Evolutionary conservation across 371 early-diverging fungal species (phyloP).

Genomic region (Syncephalastrum racemosum): DNA sequence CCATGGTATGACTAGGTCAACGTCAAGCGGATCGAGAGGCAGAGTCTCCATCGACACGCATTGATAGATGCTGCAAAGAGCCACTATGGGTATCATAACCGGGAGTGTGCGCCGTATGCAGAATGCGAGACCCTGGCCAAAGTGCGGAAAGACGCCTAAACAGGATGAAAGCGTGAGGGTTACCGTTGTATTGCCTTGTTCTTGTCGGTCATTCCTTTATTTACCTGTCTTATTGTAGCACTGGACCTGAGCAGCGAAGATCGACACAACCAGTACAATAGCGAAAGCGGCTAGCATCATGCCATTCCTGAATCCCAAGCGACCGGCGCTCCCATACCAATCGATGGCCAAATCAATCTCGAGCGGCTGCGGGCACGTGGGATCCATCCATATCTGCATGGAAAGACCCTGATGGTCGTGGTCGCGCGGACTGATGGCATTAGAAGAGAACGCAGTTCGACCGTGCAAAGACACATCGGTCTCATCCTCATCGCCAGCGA

Average conservation of each 20-base stretch:
- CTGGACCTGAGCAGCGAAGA: constrained; percentile 61
- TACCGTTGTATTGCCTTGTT: background rate
- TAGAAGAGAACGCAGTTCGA: constrained; percentile 60
- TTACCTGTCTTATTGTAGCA: constrained; percentile 58
- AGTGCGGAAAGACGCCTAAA: constrained; percentile 45
- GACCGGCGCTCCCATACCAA: constrained; percentile 75
- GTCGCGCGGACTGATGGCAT: constrained; percentile 27
- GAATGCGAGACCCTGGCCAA: constrained; percentile 46
- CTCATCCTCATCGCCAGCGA: constrained; percentile 29
- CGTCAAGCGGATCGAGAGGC: constrained; percentile 16
- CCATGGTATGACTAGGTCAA: constrained; percentile 27
- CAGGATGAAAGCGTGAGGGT: background rate
- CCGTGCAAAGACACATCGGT: constrained; percentile 73
- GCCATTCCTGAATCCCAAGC: constrained; percentile 71
- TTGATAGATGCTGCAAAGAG: constrained; percentile 33
- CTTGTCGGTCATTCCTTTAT: background rate
- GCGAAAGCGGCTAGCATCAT: constrained; percentile 70
- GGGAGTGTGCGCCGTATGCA: constrained; percentile 41
- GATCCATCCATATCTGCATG: constrained; percentile 74
- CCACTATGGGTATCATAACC: constrained; percentile 26
- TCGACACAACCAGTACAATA: constrained; percentile 63
- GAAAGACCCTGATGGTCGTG: constrained; percentile 51
- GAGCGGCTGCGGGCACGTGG: constrained; percentile 52
- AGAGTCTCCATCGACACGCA: constrained; percentile 28
- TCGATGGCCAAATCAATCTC: constrained; percentile 60